Base-by-base conservation (phyloP, 371 early-diverging fungal species). In the Lichtheimia corymbifera region DNA sequence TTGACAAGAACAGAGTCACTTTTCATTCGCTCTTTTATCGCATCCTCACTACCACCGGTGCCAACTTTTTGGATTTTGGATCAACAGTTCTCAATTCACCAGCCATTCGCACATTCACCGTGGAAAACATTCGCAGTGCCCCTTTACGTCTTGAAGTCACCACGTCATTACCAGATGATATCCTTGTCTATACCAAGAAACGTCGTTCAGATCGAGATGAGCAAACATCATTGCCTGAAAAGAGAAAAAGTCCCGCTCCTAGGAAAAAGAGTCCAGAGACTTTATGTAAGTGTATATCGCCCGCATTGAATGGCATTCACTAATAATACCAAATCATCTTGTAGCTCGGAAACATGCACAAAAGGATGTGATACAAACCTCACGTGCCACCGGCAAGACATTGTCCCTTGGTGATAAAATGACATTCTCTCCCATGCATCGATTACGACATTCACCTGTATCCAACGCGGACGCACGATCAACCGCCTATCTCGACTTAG, bases 21-120 rank as follows among this genome's bases (percentile, higher is more conserved):
- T 97, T 94, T 68, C 99, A 98, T 70, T 96, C 97, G 6, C 70
- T 97, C 17, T 97, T 96, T 60, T 98, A 98, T 76, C 88, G 94
- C 53, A 93, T 96, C 9, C 75, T 96, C n/a, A 94, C 93, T 5
- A 87, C 93, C 1, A 84, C 86, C 17, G 92, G 92, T 35, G 88
- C 97, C 24, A 96, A 97, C 72, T 98, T 93, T 75, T 68, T 98
- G 55, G 97, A 98, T 66, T 97, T 93, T 71, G 98, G 98, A 0
- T 70, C 87, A 0, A 91, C 92, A 1, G 87, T 95, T 6, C 65
- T 94, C 40, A 94, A 95, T 63, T 85, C 95, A 4, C 88, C 94
- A 0, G 83, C 83, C 1, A 63, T 97, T 18, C 85, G 96, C 9
- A 87, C 90, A 4, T 88, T 96, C 60, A 86, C 86, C 2, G 86